phyloP scores from a whole-genome alignment of 2,329 filamentous ascomycete species.

The Colletotrichum gloeosporioides region DNA sequence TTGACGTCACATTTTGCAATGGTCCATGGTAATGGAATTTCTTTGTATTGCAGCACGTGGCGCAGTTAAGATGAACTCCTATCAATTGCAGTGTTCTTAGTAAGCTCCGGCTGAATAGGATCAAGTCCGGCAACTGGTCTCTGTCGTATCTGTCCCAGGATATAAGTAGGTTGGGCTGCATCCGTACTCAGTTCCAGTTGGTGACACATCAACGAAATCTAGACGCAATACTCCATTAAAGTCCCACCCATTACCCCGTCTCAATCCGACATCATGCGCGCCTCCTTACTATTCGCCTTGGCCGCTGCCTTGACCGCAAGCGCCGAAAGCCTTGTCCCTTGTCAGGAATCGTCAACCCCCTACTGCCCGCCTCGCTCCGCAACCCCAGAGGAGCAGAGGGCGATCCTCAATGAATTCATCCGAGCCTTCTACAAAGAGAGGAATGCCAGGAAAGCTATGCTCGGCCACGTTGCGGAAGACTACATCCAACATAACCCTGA shows the following conservation, averaged over 20 bases:
- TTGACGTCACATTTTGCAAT: background rate
- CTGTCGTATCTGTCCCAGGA: background rate
- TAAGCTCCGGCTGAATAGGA: background rate
- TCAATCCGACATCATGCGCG: background rate
- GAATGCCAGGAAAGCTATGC: background rate
- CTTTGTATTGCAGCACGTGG: background rate
- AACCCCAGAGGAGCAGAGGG: background rate
- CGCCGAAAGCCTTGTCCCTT: background rate
- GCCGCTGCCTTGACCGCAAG: background rate
- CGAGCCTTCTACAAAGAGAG: background rate
- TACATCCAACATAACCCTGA: slow-evolving; percentile 22
- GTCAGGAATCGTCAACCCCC: background rate
- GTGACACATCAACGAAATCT: background rate
- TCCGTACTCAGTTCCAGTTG: background rate
- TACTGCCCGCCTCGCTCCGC: background rate
- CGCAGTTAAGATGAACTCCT: slow-evolving; percentile 1
- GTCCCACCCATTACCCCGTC: background rate
- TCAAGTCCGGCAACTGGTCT: background rate
- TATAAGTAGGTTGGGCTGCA: background rate
- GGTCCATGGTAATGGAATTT: background rate
- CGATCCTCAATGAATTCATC: slow-evolving; percentile 2
- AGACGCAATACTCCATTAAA: background rate
- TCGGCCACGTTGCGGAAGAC: slow-evolving; percentile 1
- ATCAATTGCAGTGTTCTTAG: background rate
- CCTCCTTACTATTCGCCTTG: background rate